These are phyloP conservation scores for Alloascoidea africana DNA, from an alignment of 805 yeast genomes.

Conservation along the genomic window DNA sequence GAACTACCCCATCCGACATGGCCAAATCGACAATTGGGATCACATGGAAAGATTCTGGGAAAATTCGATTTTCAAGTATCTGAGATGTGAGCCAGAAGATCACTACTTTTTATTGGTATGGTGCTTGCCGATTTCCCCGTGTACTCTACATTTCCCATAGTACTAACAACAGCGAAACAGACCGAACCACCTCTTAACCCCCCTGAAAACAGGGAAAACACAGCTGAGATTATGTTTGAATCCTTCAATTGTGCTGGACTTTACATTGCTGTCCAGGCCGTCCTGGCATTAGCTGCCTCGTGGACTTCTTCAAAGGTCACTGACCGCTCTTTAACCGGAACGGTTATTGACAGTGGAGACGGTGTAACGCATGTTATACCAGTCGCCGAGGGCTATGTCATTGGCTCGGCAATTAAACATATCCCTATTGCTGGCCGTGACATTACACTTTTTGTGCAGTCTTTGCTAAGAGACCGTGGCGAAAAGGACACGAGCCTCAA, in stretches of 20 bases:
- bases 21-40: slow-evolving; percentile 98
- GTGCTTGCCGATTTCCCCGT: too few species aligned
- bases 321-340: slow-evolving; percentile 93
- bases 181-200: slow-evolving; percentile 99
- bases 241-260: slow-evolving; percentile 97
- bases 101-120: slow-evolving; percentile 68
- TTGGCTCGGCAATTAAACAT: slow-evolving; percentile 93
- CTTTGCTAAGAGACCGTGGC: slow-evolving; percentile 89
- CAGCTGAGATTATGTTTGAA: slow-evolving; percentile 98
- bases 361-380: slow-evolving; percentile 99
- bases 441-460: slow-evolving; percentile 86
- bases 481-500: slow-evolving; percentile 86
- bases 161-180: slow-evolving; percentile 1
- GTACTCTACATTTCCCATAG: too few species aligned
- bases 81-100: slow-evolving; percentile 97
- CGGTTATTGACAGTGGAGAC: slow-evolving; percentile 96
- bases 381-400: slow-evolving; percentile 97
- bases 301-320: slow-evolving; percentile 96
- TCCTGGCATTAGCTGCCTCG: slow-evolving; percentile 93
- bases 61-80: slow-evolving; percentile 86
- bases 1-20: slow-evolving; percentile 89
- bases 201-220: slow-evolving; percentile 98
- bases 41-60: slow-evolving; percentile 99
- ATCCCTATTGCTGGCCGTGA: slow-evolving; percentile 99
- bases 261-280: slow-evolving; percentile 98